Evolutionary conservation across 2,329 filamentous ascomycete genomes (phyloP), one percentile per base, ranked within the genome.

Genomic region (Neopestalotiopsis rosae): DNA sequence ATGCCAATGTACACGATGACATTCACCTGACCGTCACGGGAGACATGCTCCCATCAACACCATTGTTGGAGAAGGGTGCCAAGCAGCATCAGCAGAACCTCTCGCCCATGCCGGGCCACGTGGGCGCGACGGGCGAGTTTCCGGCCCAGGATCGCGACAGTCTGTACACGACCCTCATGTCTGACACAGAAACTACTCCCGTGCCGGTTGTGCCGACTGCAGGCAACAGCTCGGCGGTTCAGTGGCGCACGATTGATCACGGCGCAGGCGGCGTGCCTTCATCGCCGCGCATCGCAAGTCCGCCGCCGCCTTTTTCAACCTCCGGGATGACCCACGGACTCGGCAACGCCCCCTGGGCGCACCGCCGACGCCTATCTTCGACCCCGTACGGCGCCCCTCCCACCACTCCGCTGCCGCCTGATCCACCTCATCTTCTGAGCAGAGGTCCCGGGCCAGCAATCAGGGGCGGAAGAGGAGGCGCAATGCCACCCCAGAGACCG

Each of bases 261-360:
- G n/a, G 62, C 68, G 59, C 62, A 42, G 20, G 59, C 68, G 59
- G 67, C 61, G 12, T 42, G 40, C 42, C 61, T 6, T 20, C 62
- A 14, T 61, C 62, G 3, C 65, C 34, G 24, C 17, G 69, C 66
- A 13, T 70, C 5, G 20, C 67, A 14, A 70, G 52, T 17, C 72
- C 73, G 4, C 40, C 67, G 17, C 67, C 72, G 24, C 24, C 24
- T 28, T 28, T 28, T 2, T 67, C 73, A 12, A 71, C 75, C 24
- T 1, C 24, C 2, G 69, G 68, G n/a, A 42, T 52, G n/a, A 42
- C 38, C 28, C 32, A 49, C 5, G 57, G 67, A 10, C 71, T 76
- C 2, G 76, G 74, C 32, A 73, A 77, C 20, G 75, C 75, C 38
- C 76, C 76, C 14, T 78, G 76, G 75, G 3, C 24, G 24, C 74